Evolutionary conservation across 169 alveolate genomes (phyloP).

Genomic region (Plasmodium ovale): DNA sequence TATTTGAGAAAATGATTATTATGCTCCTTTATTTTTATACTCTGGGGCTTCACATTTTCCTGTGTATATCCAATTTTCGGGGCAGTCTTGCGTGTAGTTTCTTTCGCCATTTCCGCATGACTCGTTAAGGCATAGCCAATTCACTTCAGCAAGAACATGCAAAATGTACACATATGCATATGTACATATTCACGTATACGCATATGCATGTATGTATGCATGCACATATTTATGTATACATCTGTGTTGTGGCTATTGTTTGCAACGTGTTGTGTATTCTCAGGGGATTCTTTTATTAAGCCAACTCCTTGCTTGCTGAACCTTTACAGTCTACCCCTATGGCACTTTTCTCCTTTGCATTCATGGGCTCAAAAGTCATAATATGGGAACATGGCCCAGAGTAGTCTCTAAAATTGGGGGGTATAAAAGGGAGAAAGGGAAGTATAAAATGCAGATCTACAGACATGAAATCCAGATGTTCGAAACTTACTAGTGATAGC

Average conservation of each 20-base stretch:
- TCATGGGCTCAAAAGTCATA: slow-evolving; percentile 63
- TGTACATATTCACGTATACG: no score
- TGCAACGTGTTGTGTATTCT: background rate
- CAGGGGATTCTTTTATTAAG: background rate
- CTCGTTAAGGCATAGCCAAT: slow-evolving; percentile 60
- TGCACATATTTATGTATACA: no score
- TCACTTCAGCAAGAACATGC: slow-evolving; percentile 7
- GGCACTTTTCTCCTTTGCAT: slow-evolving; percentile 55
- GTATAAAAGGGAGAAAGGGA: background rate
- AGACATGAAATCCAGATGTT: background rate
- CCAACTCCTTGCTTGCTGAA: no score
- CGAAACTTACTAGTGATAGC: background rate
- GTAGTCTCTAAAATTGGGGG: slow-evolving; percentile 32
- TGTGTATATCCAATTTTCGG: slow-evolving; percentile 58
- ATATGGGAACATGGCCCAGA: slow-evolving; percentile 67
- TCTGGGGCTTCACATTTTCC: slow-evolving; percentile 75
- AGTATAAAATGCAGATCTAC: background rate
- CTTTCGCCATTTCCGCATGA: slow-evolving; percentile 55
- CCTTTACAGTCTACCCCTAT: slow-evolving; percentile 63
- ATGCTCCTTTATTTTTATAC: slow-evolving; percentile 17
- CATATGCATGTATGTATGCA: background rate
- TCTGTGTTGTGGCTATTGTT: background rate
- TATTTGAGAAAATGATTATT: no score
- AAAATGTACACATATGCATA: background rate
- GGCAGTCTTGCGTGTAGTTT: slow-evolving; percentile 53